Percentiles rank a stretch among this genome's conserved stretches.
phyloP scores from a whole-genome alignment of 2,329 filamentous ascomycete species.

The Aspergillus sclerotialis region DNA sequence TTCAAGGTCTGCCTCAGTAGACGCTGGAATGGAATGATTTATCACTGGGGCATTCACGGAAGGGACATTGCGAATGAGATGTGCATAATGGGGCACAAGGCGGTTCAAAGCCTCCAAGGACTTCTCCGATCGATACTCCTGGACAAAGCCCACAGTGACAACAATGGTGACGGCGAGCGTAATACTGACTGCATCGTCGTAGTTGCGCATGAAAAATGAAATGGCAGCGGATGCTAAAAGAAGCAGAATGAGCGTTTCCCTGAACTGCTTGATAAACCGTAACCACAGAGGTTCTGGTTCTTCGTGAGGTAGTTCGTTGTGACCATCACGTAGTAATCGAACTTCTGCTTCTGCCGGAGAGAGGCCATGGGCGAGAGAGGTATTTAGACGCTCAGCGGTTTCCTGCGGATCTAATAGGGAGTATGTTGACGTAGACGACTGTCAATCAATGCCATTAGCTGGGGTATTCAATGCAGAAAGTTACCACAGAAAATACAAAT shows the following conservation, averaged over 20 bases:
- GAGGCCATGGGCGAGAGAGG: conserved; percentile 77
- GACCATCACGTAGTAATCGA: conserved; percentile 71
- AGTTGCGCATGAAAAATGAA: conserved; percentile 85
- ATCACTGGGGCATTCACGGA: conserved; percentile 14
- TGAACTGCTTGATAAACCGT: conserved; percentile 92
- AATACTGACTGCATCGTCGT: conserved; percentile 92
- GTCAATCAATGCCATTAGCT: conserved; percentile 2
- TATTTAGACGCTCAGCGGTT: conserved; percentile 68
- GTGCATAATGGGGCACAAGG: conserved; percentile 88
- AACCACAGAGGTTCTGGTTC: conserved; percentile 91
- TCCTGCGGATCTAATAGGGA: conserved; percentile 68
- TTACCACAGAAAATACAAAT: not conserved
- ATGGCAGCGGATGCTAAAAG: conserved; percentile 81
- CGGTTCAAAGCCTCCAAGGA: conserved; percentile 92
- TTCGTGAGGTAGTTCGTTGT: conserved; percentile 92
- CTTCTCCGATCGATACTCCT: conserved; percentile 96
- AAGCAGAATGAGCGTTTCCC: conserved; percentile 90
- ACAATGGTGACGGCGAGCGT: conserved; percentile 95
- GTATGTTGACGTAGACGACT: conserved; percentile 44
- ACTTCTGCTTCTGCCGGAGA: conserved; percentile 73
- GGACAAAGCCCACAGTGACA: conserved; percentile 89
- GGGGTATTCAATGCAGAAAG: too few relatives aligned
- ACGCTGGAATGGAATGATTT: conserved; percentile 11
- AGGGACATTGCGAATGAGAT: conserved; percentile 66
- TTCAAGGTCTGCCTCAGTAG: conserved; percentile 39